Evolutionary conservation across 2,329 filamentous ascomycete species (phyloP).

Genomic region (Parastagonospora avenae): DNA sequence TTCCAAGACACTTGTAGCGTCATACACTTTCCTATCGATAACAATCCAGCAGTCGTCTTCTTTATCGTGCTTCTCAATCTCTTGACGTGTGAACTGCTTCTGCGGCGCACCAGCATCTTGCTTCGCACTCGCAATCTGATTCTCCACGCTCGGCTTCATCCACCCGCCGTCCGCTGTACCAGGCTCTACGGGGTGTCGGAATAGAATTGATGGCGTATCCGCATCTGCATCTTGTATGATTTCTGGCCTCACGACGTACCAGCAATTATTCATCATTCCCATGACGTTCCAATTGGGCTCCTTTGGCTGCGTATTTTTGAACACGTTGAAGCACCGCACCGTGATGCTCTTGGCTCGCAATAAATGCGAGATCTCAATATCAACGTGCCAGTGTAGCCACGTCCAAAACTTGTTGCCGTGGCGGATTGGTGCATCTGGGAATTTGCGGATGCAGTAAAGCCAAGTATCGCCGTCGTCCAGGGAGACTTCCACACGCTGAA

Average conservation of each 20-base stretch:
- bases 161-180: conserved; percentile 10
- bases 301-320: conserved; percentile 58
- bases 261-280: conserved; percentile 63
- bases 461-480: conserved; percentile 55
- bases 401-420: conserved; percentile 62
- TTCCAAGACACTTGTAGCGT: conserved; percentile 65
- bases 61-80: conserved; percentile 53
- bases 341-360: conserved; percentile 50
- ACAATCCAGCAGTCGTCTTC: conserved; percentile 63
- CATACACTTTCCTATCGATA: conserved; percentile 67
- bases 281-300: conserved; percentile 56
- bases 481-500: conserved; percentile 59
- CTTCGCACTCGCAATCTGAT: conserved; percentile 52
- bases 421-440: conserved; percentile 55
- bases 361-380: conserved; percentile 53
- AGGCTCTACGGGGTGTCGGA: conserved; percentile 13
- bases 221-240: conserved; percentile 42
- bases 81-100: conserved; percentile 59
- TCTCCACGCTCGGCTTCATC: conserved; percentile 57
- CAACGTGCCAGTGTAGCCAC: conserved; percentile 60
- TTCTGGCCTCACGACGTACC: conserved; percentile 53
- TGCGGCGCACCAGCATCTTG: conserved; percentile 52
- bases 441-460: conserved; percentile 57
- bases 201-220: conserved; percentile 31
- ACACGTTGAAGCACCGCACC: conserved; percentile 56